Evolutionary conservation across 2,329 filamentous ascomycete genomes (phyloP).

Genomic region (Metarhizium anisopliae): DNA sequence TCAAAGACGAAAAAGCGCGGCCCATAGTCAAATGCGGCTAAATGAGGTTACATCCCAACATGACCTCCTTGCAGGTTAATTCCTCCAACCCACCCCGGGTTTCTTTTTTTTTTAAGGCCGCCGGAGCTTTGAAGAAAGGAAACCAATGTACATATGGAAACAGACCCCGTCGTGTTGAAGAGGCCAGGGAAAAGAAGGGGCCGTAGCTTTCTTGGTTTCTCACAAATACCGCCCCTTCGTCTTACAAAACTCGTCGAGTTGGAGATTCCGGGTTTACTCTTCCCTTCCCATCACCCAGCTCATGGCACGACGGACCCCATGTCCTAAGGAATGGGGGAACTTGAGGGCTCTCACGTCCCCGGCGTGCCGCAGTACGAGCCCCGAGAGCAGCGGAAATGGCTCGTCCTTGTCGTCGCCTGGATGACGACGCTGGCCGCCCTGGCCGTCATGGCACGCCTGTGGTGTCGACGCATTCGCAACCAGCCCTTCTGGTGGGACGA

Average conservation of each 20-base stretch:
- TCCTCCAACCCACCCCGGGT: too few relatives aligned
- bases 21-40: neutral
- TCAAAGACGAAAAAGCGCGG: neutral
- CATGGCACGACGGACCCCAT: neutral
- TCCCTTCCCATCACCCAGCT: too few relatives aligned
- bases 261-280: too few relatives aligned
- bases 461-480: slow-evolving; percentile 28
- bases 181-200: too few relatives aligned
- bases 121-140: neutral
- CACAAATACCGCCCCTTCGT: too few relatives aligned
- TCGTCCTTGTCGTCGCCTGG: slow-evolving; percentile 24
- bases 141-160: too few relatives aligned
- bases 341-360: slow-evolving; percentile 1
- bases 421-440: slow-evolving; percentile 30
- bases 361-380: slow-evolving; percentile 13
- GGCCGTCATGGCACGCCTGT: slow-evolving; percentile 27
- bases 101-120: too few relatives aligned
- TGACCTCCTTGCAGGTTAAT: too few relatives aligned
- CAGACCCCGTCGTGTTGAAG: too few relatives aligned
- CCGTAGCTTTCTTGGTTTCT: too few relatives aligned
- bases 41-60: too few relatives aligned
- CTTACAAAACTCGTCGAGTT: too few relatives aligned
- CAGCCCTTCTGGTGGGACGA: slow-evolving; percentile 40
- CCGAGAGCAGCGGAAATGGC: slow-evolving; percentile 30
- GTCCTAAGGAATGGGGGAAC: neutral